phyloP scores from a whole-genome alignment of 345 rosid species.

The Gossypium bickii region DNA sequence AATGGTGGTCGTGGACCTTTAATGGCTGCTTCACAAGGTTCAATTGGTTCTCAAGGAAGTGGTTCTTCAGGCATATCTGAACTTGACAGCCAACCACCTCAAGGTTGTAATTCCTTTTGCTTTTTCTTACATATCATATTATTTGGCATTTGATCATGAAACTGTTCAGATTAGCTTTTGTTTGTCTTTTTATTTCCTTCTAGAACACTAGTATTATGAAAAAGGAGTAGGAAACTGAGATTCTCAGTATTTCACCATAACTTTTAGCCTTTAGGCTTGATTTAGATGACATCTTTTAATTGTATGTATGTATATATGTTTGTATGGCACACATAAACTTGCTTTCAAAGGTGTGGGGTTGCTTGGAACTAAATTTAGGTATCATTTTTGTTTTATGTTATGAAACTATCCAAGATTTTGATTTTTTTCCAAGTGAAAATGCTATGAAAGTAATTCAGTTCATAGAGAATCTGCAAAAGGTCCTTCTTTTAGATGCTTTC shows the following conservation, averaged over 20 bases:
- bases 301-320: not conserved
- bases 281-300: not conserved
- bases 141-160: conserved; percentile 9
- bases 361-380: not conserved
- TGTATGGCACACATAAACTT: not conserved
- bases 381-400: too few relatives aligned
- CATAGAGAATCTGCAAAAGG: not conserved
- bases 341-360: not conserved
- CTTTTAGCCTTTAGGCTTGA: not conserved
- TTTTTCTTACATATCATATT: not conserved
- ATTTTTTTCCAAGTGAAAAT: not conserved
- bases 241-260: not conserved
- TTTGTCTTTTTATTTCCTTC: not conserved
- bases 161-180: not conserved
- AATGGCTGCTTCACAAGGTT: conserved; percentile 29
- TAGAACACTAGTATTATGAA: too few relatives aligned
- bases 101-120: conserved; percentile 31
- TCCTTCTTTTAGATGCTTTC: not conserved
- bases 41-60: conserved; percentile 56
- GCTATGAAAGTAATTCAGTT: not conserved
- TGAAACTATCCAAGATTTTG: not conserved
- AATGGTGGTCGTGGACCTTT: conserved; percentile 15
- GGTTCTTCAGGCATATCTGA: conserved; percentile 59
- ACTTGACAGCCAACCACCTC: conserved; percentile 39
- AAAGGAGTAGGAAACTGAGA: not conserved